These are phyloP conservation scores for Paramarasmius palmivorus DNA, from an alignment of 1,284 basidiomycete genomes.

Conservation along the genomic window DNA sequence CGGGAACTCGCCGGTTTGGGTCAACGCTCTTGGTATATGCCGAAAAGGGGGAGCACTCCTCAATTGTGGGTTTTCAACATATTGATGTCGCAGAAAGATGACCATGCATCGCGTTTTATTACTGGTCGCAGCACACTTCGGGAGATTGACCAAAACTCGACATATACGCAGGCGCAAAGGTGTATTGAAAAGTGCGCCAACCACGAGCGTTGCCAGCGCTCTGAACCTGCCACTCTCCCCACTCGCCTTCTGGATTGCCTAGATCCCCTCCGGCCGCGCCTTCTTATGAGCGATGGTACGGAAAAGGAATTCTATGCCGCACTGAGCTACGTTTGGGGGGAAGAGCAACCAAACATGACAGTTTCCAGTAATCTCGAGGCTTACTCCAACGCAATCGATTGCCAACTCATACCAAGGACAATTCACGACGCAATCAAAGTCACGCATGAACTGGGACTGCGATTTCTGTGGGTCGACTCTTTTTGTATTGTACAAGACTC, in stretches of 20 bases:
- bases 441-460: slow-evolving; percentile 8
- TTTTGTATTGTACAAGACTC: slow-evolving; percentile 16
- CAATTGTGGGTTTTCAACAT: no score
- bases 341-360: slow-evolving; percentile 10
- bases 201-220: background rate
- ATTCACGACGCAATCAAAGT: slow-evolving; percentile 13
- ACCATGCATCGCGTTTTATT: background rate
- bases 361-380: slow-evolving; percentile 6
- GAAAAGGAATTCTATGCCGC: slow-evolving; percentile 3
- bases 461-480: slow-evolving; percentile 16
- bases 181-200: background rate
- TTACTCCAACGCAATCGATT: slow-evolving; percentile 7
- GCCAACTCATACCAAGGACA: slow-evolving; percentile 9
- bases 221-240: background rate
- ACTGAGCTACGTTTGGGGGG: slow-evolving; percentile 18
- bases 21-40: no score
- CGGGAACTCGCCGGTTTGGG: no score
- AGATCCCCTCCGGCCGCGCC: background rate
- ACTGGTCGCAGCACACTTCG: background rate
- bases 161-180: background rate
- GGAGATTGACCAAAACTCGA: background rate
- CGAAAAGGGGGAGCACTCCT: no score
- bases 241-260: background rate
- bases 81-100: no score
- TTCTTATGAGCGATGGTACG: background rate